A percentile compares a stretch with the other conserved stretches of the same genome.
phyloP scores from a whole-genome alignment of 1,284 basidiomycete species.

The Xerocomus amazonicus region DNA sequence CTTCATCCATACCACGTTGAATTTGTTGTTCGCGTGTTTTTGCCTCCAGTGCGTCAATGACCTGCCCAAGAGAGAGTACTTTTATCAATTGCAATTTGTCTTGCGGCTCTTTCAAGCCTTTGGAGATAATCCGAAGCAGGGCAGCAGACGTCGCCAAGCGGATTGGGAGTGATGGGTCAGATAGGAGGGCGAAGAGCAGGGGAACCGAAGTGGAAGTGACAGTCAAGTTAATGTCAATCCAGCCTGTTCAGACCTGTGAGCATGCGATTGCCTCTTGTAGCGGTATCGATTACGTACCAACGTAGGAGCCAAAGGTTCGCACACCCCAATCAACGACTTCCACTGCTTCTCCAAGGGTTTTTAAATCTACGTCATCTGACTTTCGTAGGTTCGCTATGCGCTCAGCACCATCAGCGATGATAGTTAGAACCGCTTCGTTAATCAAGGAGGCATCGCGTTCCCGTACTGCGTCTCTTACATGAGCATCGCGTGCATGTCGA shows the following conservation, averaged over 20 bases:
- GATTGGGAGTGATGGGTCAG: slow-evolving; percentile 75
- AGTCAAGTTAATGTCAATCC: slow-evolving; percentile 97
- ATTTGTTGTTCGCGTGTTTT: slow-evolving; percentile 71
- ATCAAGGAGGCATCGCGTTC: slow-evolving; percentile 85
- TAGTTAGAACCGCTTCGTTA: slow-evolving; percentile 82
- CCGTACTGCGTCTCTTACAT: slow-evolving; percentile 86
- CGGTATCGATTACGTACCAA: slow-evolving; percentile 61
- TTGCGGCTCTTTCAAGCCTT: slow-evolving; percentile 88
- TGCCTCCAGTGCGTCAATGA: slow-evolving; percentile 76
- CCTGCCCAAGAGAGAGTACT: slow-evolving; percentile 80
- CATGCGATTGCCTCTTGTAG: not conserved
- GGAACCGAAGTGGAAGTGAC: slow-evolving; percentile 89
- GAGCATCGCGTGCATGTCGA: slow-evolving; percentile 76
- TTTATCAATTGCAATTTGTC: slow-evolving; percentile 92
- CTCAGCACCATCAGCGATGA: slow-evolving; percentile 75
- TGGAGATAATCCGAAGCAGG: slow-evolving; percentile 79
- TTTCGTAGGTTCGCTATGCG: slow-evolving; percentile 55
- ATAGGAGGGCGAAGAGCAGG: slow-evolving; percentile 82
- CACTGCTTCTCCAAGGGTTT: slow-evolving; percentile 58
- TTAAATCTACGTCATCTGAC: slow-evolving; percentile 39
- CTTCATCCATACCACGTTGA: slow-evolving; percentile 62
- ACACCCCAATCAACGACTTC: slow-evolving; percentile 90
- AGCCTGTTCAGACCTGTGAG: slow-evolving; percentile 54
- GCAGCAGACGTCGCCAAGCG: slow-evolving; percentile 82
- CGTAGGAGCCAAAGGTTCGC: slow-evolving; percentile 90